Percentiles rank a stretch among this genome's conserved stretches.
Evolutionary conservation across 2,329 filamentous ascomycete species (phyloP).

Genomic region (Karstenula rhodostoma): DNA sequence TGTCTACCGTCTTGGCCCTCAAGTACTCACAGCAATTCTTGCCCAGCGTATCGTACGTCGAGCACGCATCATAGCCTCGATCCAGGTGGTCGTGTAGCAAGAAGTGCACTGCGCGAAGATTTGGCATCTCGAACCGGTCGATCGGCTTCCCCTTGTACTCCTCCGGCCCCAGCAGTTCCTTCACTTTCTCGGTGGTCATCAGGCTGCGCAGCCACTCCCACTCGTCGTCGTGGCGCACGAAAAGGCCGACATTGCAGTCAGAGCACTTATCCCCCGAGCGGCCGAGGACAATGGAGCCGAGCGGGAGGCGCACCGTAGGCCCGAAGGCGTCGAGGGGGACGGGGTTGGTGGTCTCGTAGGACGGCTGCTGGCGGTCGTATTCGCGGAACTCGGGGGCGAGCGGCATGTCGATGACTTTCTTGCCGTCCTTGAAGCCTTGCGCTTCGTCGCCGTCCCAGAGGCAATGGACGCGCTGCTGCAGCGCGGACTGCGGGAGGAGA

Average conservation of each 20-base stretch:
- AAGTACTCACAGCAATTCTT: constrained; percentile 59
- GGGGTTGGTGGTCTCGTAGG: constrained; percentile 42
- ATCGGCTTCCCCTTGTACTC: constrained; percentile 29
- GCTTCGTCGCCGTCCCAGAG: constrained; percentile 32
- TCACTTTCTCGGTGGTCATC: constrained; percentile 28
- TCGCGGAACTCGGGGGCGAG: constrained; percentile 27
- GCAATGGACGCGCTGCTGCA: constrained; percentile 40
- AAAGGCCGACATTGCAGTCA: constrained; percentile 44
- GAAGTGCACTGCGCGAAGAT: constrained; percentile 29
- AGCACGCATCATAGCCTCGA: constrained; percentile 51
- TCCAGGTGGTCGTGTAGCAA: constrained; percentile 38
- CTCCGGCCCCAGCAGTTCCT: constrained; percentile 31
- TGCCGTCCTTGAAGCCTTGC: constrained; percentile 23
- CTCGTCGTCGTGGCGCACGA: constrained; percentile 37
- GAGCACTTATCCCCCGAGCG: constrained; percentile 45
- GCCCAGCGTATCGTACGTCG: constrained; percentile 56
- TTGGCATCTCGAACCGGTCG: constrained; percentile 27
- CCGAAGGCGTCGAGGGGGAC: constrained; percentile 44
- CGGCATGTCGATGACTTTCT: constrained; percentile 22
- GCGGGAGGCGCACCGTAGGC: constrained; percentile 44
- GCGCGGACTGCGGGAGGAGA: constrained; percentile 37
- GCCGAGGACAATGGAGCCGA: constrained; percentile 49
- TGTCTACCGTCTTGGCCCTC: constrained; percentile 55
- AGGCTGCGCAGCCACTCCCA: constrained; percentile 36
- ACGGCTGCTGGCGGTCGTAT: constrained; percentile 37